A percentile compares a stretch with the other conserved stretches of the same genome.
phyloP scores from a whole-genome alignment of 306 rosid genomes.

The Cicer yamashitae region DNA sequence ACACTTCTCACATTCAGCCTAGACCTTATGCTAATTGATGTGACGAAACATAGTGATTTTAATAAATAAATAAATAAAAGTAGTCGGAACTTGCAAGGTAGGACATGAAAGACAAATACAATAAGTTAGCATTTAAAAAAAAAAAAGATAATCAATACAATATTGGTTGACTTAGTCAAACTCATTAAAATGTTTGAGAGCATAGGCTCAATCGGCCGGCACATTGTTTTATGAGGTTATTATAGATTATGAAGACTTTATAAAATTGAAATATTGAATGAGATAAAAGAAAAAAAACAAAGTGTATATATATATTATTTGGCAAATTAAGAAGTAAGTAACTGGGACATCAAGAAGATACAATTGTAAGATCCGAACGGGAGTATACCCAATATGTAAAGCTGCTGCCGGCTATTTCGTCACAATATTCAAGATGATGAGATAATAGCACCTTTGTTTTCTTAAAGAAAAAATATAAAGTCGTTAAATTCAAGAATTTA shows the following conservation, averaged over 20 bases:
- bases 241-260: not conserved
- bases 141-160: no score
- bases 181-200: not conserved
- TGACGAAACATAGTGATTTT: not conserved
- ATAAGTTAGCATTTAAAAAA: not conserved
- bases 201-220: conserved; percentile 43
- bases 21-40: not conserved
- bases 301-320: not conserved
- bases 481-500: no score
- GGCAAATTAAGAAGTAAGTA: conserved; percentile 11
- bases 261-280: not conserved
- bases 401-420: conserved; percentile 43
- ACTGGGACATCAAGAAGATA: conserved; percentile 6
- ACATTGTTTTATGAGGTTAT: conserved; percentile 22
- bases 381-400: not conserved
- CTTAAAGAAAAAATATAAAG: no score
- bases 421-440: not conserved
- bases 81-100: not conserved
- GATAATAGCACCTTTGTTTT: no score
- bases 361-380: not conserved
- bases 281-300: conserved; percentile 34
- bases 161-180: conserved; percentile 12
- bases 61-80: not conserved
- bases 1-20: not conserved
- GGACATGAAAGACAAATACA: not conserved